These are phyloP conservation scores for Butyriboletus loyo DNA, from an alignment of 768 basidiomycete species.

Conservation along the genomic window DNA sequence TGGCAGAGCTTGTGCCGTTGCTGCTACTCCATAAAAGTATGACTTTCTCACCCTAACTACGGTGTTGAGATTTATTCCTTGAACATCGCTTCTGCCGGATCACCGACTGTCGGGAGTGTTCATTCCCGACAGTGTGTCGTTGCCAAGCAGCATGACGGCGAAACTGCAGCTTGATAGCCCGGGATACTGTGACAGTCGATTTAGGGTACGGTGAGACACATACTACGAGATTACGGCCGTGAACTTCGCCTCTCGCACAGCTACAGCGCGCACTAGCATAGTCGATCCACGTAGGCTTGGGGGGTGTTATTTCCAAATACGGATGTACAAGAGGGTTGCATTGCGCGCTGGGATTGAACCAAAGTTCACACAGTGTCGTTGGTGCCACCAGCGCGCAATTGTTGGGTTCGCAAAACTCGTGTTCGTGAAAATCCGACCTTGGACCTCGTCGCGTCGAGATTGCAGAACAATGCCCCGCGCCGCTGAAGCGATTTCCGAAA, in stretches of 20 bases:
- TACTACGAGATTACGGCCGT: not conserved
- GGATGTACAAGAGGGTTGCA: not conserved
- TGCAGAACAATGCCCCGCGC: slow-evolving; percentile 22
- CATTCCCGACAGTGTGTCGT: slow-evolving; percentile 14
- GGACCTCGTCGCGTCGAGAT: slow-evolving; percentile 12
- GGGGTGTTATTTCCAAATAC: slow-evolving; percentile 15
- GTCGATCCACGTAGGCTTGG: not conserved
- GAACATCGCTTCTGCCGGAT: not conserved
- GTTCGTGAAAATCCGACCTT: slow-evolving; percentile 8
- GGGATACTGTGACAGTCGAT: not conserved
- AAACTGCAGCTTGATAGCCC: not conserved
- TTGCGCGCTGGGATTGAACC: slow-evolving; percentile 10
- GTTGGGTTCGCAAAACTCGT: slow-evolving; percentile 6
- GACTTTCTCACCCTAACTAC: slow-evolving; percentile 5
- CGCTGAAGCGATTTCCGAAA: slow-evolving; percentile 25
- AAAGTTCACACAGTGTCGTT: slow-evolving; percentile 8
- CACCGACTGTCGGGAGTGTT: not conserved
- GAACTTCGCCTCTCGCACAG: not conserved
- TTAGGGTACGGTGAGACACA: not conserved
- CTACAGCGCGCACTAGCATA: not conserved
- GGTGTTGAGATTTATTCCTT: not conserved
- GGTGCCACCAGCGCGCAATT: slow-evolving; percentile 25
- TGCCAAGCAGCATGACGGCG: slow-evolving; percentile 2
- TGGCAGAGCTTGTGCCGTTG: slow-evolving; percentile 4
- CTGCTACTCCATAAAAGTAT: not conserved